Percentiles rank a stretch among this genome's conserved stretches.
Conservation (phyloP, 441 rosid genomes). For the Syzygium malaccense region DNA sequence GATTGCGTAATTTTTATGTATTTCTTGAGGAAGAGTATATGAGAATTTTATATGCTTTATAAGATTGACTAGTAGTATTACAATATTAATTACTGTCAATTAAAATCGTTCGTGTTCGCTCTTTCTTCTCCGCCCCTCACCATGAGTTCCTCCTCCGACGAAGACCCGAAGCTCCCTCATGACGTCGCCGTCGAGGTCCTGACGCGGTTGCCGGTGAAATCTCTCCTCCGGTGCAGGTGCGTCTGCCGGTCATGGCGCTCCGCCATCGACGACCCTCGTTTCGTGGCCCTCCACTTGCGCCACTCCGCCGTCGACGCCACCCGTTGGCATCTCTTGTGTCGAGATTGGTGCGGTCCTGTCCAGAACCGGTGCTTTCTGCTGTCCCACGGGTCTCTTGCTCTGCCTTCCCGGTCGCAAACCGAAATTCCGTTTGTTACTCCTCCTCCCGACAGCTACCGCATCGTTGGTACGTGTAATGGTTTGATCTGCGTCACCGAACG, state of each 20-base stretch:
- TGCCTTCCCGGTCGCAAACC: neutral
- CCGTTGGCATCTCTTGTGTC: neutral
- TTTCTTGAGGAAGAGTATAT: too few relatives aligned
- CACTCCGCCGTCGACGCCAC: neutral
- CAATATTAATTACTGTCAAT: too few relatives aligned
- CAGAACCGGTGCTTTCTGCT: neutral
- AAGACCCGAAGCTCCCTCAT: neutral
- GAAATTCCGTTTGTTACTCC: neutral
- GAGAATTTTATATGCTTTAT: too few relatives aligned
- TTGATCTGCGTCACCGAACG: neutral
- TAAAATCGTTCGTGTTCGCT: neutral
- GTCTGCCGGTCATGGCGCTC: neutral
- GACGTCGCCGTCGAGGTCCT: neutral
- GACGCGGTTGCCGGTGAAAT: neutral
- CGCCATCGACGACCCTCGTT: neutral
- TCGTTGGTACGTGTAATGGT: neutral
- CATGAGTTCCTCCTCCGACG: neutral
- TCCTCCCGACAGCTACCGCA: neutral
- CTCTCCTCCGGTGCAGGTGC: neutral
- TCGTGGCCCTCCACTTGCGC: neutral
- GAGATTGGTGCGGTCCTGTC: neutral
- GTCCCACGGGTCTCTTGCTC: neutral
- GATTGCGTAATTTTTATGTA: too few relatives aligned
- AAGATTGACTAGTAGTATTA: too few relatives aligned
- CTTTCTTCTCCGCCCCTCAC: neutral